Evolutionary conservation across 176 grass and related monocot species (phyloP).

Genomic region (Aegilops umbellulata): DNA sequence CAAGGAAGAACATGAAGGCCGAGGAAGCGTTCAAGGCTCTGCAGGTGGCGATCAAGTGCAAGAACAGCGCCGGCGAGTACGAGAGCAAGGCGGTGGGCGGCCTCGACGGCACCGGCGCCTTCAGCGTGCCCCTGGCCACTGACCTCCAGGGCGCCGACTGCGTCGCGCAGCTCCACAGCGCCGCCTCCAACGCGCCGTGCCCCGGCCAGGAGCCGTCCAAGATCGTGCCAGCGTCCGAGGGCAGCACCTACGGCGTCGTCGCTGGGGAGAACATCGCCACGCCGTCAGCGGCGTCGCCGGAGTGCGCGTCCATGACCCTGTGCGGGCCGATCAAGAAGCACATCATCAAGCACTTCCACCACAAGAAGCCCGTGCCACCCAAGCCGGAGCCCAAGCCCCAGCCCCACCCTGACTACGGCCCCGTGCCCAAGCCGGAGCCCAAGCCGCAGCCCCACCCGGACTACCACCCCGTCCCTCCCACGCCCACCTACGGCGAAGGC

Average conservation of each 20-base stretch:
- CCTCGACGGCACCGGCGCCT: conserved; percentile 23
- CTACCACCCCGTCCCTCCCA: neutral
- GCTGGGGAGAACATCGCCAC: neutral
- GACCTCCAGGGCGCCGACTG: conserved; percentile 11
- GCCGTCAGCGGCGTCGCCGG: neutral
- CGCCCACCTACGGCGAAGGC: neutral
- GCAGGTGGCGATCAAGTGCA: conserved; percentile 6
- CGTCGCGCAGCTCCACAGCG: conserved; percentile 28
- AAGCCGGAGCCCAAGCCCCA: neutral
- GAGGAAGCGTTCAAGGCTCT: neutral
- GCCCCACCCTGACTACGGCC: neutral
- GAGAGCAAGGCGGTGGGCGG: neutral
- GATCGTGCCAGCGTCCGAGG: neutral
- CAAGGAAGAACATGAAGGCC: conserved; percentile 16
- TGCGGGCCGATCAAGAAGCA: conserved; percentile 20
- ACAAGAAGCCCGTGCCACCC: neutral
- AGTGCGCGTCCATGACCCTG: conserved; percentile 6
- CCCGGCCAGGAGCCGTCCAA: conserved; percentile 16
- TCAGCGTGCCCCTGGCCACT: conserved; percentile 1
- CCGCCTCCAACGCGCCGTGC: conserved; percentile 2
- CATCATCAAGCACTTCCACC: neutral
- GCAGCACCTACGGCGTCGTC: neutral
- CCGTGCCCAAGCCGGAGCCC: neutral
- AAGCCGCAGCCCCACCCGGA: neutral
- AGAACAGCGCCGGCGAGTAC: neutral